A percentile compares a stretch with the other conserved stretches of the same genome.
Evolutionary conservation across 441 rosid species (phyloP).

Genomic region (Raphanus hybrid): DNA sequence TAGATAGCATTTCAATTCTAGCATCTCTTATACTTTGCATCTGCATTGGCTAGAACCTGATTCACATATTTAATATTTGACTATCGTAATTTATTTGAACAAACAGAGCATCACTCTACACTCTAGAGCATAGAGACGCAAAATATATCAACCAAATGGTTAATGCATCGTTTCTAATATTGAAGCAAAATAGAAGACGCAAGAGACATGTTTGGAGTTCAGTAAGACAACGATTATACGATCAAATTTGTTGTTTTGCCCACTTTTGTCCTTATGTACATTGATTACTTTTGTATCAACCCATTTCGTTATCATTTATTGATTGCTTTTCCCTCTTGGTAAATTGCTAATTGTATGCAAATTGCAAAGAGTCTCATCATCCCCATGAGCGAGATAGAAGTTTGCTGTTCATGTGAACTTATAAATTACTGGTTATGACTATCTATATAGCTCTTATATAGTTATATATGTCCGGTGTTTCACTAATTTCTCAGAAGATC

Average conservation of each 20-base stretch:
- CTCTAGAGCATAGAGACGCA: neutral
- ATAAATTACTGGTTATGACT: neutral
- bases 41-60: neutral
- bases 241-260: neutral
- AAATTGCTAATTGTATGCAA: neutral
- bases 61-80: neutral
- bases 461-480: neutral
- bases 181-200: constrained; percentile 8
- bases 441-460: neutral
- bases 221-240: constrained; percentile 12
- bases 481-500: neutral
- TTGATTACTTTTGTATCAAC: neutral
- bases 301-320: neutral
- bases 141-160: constrained; percentile 5
- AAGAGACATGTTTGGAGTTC: constrained; percentile 5
- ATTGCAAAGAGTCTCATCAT: neutral
- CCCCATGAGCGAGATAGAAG: neutral
- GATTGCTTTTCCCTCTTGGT: neutral
- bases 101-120: neutral
- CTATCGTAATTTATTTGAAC: neutral
- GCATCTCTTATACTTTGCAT: neutral
- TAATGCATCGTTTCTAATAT: neutral
- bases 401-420: neutral
- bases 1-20: neutral
- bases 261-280: neutral